Conservation (phyloP, 225 moss, liverwort and hornwort species). For the Sphagnum tenellum region DNA sequence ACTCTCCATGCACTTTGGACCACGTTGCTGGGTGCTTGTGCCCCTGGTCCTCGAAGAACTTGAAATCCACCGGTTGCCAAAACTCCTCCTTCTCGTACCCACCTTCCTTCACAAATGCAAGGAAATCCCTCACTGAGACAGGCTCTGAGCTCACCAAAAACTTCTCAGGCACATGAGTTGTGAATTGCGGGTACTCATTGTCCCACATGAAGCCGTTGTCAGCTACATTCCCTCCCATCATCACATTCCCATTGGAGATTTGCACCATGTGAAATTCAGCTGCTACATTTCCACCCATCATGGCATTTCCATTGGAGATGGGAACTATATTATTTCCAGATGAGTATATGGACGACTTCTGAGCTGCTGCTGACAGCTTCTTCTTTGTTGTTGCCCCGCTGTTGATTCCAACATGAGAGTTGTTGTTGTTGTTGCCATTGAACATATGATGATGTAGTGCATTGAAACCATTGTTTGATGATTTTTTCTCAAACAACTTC, state of each 20-base stretch:
- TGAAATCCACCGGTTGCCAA: slow-evolving; percentile 56
- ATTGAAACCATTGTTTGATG: slow-evolving; percentile 13
- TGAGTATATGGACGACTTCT: not conserved
- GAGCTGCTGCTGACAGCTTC: not conserved
- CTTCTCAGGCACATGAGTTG: slow-evolving; percentile 8
- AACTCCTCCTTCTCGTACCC: slow-evolving; percentile 37
- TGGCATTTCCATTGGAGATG: slow-evolving; percentile 2
- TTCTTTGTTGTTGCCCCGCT: not conserved
- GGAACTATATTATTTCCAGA: not conserved
- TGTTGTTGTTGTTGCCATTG: slow-evolving; percentile 1
- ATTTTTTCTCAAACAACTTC: slow-evolving; percentile 41
- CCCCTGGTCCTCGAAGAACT: slow-evolving; percentile 35
- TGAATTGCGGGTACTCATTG: slow-evolving; percentile 54
- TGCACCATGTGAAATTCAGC: not conserved
- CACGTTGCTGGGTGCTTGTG: slow-evolving; percentile 58
- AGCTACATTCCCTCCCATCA: slow-evolving; percentile 29
- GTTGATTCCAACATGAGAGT: slow-evolving; percentile 1
- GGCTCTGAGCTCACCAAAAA: slow-evolving; percentile 45
- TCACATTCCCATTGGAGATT: slow-evolving; percentile 32
- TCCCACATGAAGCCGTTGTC: slow-evolving; percentile 68
- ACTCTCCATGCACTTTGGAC: slow-evolving; percentile 50
- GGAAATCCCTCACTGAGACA: slow-evolving; percentile 46
- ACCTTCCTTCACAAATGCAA: slow-evolving; percentile 44
- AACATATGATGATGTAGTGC: not conserved
- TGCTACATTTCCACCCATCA: not conserved